Evolutionary conservation across 371 early-diverging fungal species (phyloP), one percentile per base, ranked within the genome.

Genomic region (Cokeromyces recurvatus): DNA sequence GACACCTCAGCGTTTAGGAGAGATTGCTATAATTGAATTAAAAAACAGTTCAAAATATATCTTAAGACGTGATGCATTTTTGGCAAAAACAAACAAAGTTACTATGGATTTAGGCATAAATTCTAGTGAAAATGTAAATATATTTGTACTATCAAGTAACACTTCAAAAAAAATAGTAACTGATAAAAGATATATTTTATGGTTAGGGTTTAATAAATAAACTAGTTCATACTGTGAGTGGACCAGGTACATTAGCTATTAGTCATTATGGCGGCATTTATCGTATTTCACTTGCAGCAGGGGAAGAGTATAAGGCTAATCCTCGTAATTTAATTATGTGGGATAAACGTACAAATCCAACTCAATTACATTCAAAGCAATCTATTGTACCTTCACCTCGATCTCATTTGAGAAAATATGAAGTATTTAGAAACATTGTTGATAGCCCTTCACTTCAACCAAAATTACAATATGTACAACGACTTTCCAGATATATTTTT

Each of bases 201-300:
- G 27, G 38, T 14, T 64, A 83, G 74, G 84, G 84, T n/a, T 41
- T 82, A n/a, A 59, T 70, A 46, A 79, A 82, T 42, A 65, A 71
- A 40, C 59, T 84, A 37, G 68, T 84, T 25, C 85, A 90, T 53
- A 73, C 78, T 7, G 80, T 85, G 11, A 71, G 66, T 31, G 89
- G 89, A 2, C 77, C 79, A 21, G 90, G 90, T 29, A 74, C 82
- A 12, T 48, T 87, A 35, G 89, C 82, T 7, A 76, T 90, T 27
- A 80, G 86, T 6, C 74, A 81, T 37, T 79, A 82, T 38, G 87
- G 88, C 40, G 86, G 87, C 4, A 51, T 89, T 38, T 86, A 87
- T 53, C 72, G 87, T 20, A 68, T 90, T 38, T 77, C 82, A 14
- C 64, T 90, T 42, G 64, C 71, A 5, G 76, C 81, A 16, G 80